Evolutionary conservation across 2,329 filamentous ascomycete genomes (phyloP).

Genomic region (Pseudopyricularia cyperi): DNA sequence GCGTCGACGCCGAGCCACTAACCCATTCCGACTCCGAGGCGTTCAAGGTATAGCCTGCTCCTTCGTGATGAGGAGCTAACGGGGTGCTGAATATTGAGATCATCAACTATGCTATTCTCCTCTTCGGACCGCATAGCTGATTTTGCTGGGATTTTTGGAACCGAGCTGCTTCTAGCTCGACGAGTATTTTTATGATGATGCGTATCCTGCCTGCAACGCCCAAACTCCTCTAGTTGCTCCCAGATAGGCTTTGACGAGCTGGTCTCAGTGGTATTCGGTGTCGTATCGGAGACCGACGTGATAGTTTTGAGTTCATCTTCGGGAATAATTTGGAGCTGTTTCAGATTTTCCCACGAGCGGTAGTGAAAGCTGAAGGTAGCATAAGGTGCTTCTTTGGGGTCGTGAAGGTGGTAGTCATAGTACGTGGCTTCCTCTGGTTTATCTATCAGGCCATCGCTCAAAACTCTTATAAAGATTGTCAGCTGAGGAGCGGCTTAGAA

Average conservation of each 20-base stretch:
- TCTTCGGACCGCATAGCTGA: background rate
- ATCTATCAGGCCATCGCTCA: constrained; percentile 39
- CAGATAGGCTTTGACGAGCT: background rate
- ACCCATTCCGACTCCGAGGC: background rate
- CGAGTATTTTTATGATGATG: background rate
- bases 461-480: constrained; percentile 22
- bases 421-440: constrained; percentile 34
- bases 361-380: constrained; percentile 44
- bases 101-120: background rate
- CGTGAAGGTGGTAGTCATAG: constrained; percentile 38
- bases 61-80: background rate
- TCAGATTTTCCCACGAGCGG: constrained; percentile 35
- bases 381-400: constrained; percentile 37
- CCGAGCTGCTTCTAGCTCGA: background rate
- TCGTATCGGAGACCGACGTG: background rate
- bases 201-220: background rate
- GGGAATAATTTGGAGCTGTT: constrained; percentile 32
- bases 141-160: too few species aligned
- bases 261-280: background rate
- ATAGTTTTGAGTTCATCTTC: constrained; percentile 5
- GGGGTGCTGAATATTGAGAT: background rate
- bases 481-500: background rate
- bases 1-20: background rate
- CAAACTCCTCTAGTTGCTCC: background rate
- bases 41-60: background rate